These are phyloP conservation scores for Irpex rosettiformis DNA, from an alignment of 1,284 basidiomycete species.

Conservation along the genomic window DNA sequence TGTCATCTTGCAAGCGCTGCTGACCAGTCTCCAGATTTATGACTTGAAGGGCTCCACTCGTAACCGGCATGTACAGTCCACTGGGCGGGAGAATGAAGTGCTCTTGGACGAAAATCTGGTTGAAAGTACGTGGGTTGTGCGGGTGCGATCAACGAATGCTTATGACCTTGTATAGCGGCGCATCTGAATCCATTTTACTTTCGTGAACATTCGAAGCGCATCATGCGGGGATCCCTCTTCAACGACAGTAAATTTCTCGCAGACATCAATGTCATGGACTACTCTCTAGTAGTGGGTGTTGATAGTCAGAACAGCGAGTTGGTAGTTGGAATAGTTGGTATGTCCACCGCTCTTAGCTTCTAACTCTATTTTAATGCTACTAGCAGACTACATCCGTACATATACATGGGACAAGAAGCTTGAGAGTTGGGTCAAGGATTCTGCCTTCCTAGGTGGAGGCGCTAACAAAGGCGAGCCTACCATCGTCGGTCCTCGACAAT, in stretches of 20 bases:
- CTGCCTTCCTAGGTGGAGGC: constrained; percentile 74
- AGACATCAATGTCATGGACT: constrained; percentile 99
- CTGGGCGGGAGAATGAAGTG: constrained; percentile 90
- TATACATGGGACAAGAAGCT: constrained; percentile 99
- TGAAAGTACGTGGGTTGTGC: constrained; percentile 49
- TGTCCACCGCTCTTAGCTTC: constrained; percentile 26
- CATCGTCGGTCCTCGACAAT: constrained; percentile 85
- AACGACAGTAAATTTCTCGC: constrained; percentile 95
- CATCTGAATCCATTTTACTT: constrained; percentile 86
- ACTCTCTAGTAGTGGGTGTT: constrained; percentile 94
- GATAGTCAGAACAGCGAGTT: constrained; percentile 81
- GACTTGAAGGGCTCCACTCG: constrained; percentile 93
- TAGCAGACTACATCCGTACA: constrained; percentile 84
- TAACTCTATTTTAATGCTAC: constrained; percentile 3
- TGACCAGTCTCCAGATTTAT: constrained; percentile 63
- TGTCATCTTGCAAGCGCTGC: neutral
- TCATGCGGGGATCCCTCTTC: constrained; percentile 85
- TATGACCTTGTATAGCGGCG: constrained; percentile 41
- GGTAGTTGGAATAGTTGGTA: constrained; percentile 95
- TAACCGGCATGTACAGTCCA: constrained; percentile 88
- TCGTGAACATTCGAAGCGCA: constrained; percentile 92
- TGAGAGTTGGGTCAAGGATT: constrained; percentile 97
- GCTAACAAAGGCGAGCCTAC: constrained; percentile 85
- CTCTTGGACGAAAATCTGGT: constrained; percentile 92
- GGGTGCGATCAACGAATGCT: constrained; percentile 13